These are phyloP conservation scores for Arachis hypogaea DNA, from an alignment of 306 rosid genomes.

Conservation along the genomic window DNA sequence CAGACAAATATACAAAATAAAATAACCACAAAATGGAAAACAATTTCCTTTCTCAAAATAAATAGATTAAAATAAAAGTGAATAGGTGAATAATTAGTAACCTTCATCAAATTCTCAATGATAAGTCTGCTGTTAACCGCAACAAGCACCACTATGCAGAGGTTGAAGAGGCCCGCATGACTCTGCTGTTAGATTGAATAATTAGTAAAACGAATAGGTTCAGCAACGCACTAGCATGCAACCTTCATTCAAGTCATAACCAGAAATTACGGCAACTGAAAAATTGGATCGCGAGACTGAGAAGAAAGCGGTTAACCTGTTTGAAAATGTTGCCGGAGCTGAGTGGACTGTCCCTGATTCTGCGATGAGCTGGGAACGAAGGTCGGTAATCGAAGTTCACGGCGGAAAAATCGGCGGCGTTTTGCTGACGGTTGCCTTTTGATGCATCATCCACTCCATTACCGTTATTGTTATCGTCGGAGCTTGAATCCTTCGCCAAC, in stretches of 20 bases:
- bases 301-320: constrained; percentile 54
- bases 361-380: constrained; percentile 80
- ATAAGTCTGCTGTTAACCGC: constrained; percentile 95
- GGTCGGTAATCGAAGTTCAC: constrained; percentile 61
- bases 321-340: constrained; percentile 84
- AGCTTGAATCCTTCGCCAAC: constrained; percentile 42
- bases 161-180: constrained; percentile 95
- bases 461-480: constrained; percentile 22
- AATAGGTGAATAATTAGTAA: constrained; percentile 21
- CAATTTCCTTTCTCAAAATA: too few relatives aligned
- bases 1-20: not conserved
- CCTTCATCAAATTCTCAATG: constrained; percentile 98
- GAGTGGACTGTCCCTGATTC: constrained; percentile 84
- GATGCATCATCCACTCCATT: not conserved
- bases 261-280: not conserved
- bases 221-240: not conserved
- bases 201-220: constrained; percentile 33
- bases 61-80: too few relatives aligned
- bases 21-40: too few relatives aligned
- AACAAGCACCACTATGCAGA: constrained; percentile 94
- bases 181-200: constrained; percentile 63
- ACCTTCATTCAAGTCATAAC: not conserved
- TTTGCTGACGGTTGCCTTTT: not conserved
- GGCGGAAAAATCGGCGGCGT: constrained; percentile 32
- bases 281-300: not conserved